A percentile compares a stretch with the other conserved stretches of the same genome.
Evolutionary conservation across 2,329 filamentous ascomycete genomes (phyloP).

Genomic region (Metarhizium rileyi): DNA sequence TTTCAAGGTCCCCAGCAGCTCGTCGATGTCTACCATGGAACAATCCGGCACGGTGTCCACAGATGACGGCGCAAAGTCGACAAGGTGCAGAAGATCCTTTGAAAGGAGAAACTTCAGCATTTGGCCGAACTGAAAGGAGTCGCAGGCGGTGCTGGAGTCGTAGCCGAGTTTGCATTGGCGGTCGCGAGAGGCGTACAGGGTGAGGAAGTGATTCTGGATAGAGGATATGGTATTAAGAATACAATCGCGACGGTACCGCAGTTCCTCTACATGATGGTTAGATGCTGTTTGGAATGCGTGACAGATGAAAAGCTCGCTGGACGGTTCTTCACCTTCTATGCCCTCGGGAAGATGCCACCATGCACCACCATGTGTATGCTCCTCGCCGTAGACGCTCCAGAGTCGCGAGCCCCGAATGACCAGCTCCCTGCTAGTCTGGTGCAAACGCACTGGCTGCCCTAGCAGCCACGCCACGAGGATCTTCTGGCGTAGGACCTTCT

Average conservation of each 20-base stretch:
- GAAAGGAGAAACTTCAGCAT: conserved; percentile 61
- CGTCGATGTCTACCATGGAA: conserved; percentile 51
- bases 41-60: conserved; percentile 34
- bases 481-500: conserved; percentile 61
- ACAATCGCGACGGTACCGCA: conserved; percentile 54
- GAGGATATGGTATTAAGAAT: conserved; percentile 62
- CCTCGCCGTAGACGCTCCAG: conserved; percentile 37
- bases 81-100: conserved; percentile 50
- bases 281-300: neutral
- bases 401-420: conserved; percentile 54
- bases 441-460: conserved; percentile 50
- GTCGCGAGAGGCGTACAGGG: conserved; percentile 56
- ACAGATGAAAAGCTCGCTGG: neutral
- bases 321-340: conserved; percentile 48
- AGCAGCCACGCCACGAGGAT: conserved; percentile 57
- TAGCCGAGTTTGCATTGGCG: conserved; percentile 66
- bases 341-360: conserved; percentile 68
- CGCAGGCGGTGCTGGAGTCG: conserved; percentile 61
- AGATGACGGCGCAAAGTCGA: conserved; percentile 43
- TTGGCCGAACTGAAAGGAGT: conserved; percentile 70
- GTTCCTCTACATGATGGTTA: conserved; percentile 40
- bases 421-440: conserved; percentile 53
- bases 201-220: conserved; percentile 57
- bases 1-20: conserved; percentile 49
- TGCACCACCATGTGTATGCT: conserved; percentile 28